Percentiles rank a stretch among this genome's conserved stretches.
phyloP scores from a whole-genome alignment of 2,329 filamentous ascomycete species.

The Trichophaea hybrida region DNA sequence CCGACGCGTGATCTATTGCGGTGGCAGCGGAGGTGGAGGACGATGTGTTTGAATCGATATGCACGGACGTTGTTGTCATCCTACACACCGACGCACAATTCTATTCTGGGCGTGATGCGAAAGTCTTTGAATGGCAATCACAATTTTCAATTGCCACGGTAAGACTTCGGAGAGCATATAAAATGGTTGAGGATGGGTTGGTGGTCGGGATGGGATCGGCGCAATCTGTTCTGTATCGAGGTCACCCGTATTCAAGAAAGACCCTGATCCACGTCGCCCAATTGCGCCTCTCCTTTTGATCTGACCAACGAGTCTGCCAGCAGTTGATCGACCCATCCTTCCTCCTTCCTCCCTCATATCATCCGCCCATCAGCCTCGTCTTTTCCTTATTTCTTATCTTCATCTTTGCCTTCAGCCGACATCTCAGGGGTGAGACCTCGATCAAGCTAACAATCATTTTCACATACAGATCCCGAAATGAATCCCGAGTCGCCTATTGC shows the following conservation, averaged over 20 bases:
- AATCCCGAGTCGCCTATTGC: slow-evolving; percentile 11
- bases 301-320: neutral
- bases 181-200: neutral
- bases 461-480: neutral
- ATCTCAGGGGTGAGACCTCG: neutral
- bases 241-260: neutral
- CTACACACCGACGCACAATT: neutral
- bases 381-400: neutral
- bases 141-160: neutral
- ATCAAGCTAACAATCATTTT: neutral
- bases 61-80: neutral
- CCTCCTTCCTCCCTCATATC: neutral
- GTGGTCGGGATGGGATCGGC: no score
- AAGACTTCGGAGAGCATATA: neutral
- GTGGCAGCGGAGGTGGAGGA: neutral
- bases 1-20: neutral
- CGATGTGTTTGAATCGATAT: neutral
- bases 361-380: neutral
- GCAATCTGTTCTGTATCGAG: no score
- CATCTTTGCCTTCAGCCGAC: neutral
- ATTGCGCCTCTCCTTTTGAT: neutral
- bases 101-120: neutral
- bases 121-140: neutral
- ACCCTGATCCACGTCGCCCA: neutral
- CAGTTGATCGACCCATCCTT: neutral